phyloP scores from a whole-genome alignment of 768 basidiomycete species.

The Rhodotorula toruloides region DNA sequence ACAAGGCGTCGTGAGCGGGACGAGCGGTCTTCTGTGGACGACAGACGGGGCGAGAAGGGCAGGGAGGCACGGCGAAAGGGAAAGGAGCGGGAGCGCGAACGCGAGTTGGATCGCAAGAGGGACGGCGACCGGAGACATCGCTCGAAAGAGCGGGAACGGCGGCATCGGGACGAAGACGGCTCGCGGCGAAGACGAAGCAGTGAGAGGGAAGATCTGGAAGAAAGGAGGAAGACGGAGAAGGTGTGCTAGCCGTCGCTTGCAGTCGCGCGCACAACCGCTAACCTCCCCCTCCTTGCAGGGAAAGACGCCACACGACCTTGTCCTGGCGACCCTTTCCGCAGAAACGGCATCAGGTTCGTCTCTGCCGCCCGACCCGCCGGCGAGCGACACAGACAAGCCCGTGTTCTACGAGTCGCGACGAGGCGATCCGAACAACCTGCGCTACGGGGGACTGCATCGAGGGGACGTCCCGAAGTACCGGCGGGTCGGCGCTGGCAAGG shows the following conservation, averaged over 20 bases:
- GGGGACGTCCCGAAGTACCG: slow-evolving; percentile 33
- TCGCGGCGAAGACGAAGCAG: too few species aligned
- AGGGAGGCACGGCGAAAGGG: background rate
- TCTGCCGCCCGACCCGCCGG: too few species aligned
- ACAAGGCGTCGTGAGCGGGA: background rate
- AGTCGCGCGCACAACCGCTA: too few species aligned
- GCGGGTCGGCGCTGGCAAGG: slow-evolving; percentile 11
- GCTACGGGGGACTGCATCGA: slow-evolving; percentile 30
- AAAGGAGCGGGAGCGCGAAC: slow-evolving; percentile 6
- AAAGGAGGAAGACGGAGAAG: too few species aligned
- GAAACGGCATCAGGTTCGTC: too few species aligned
- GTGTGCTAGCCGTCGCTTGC: too few species aligned
- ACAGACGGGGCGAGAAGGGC: background rate
- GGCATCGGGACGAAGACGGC: background rate
- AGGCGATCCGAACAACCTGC: slow-evolving; percentile 34
- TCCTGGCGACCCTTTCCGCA: too few species aligned
- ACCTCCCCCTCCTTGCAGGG: too few species aligned
- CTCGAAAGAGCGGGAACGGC: background rate
- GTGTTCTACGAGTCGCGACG: slow-evolving; percentile 30
- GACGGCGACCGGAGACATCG: background rate
- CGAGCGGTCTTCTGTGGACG: background rate
- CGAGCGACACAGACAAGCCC: slow-evolving; percentile 17
- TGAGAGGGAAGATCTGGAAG: too few species aligned
- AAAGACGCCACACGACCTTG: too few species aligned
- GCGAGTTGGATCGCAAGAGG: background rate